These are phyloP conservation scores for Aspergillus saccharolyticus DNA, from an alignment of 495 filamentous ascomycete species.

Conservation along the genomic window DNA sequence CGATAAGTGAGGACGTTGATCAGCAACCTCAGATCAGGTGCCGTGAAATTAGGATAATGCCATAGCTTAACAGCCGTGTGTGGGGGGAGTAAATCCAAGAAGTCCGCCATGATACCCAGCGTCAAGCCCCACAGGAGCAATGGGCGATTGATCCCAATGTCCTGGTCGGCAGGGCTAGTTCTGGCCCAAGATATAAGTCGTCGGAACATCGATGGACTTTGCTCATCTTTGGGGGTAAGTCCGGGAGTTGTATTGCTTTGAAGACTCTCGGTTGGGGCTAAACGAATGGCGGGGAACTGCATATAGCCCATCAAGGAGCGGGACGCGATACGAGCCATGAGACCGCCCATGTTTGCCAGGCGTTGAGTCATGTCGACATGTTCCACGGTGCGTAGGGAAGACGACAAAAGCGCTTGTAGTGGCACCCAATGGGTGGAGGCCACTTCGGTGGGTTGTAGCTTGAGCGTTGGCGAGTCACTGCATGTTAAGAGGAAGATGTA, in stretches of 20 bases:
- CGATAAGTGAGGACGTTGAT: slow-evolving; percentile 57
- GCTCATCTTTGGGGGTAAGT: slow-evolving; percentile 34
- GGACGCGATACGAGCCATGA: slow-evolving; percentile 45
- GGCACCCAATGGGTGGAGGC: slow-evolving; percentile 76
- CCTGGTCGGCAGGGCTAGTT: slow-evolving; percentile 30
- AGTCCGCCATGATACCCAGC: slow-evolving; percentile 65
- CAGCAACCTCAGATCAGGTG: slow-evolving; percentile 55
- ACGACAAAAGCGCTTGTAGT: slow-evolving; percentile 57
- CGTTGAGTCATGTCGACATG: slow-evolving; percentile 64
- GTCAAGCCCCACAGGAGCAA: slow-evolving; percentile 75
- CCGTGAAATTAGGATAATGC: slow-evolving; percentile 70
- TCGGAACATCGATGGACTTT: slow-evolving; percentile 18
- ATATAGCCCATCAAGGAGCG: slow-evolving; percentile 60
- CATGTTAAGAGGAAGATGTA: slow-evolving; percentile 64
- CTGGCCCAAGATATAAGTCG: slow-evolving; percentile 29
- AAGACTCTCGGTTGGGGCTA: slow-evolving; percentile 58
- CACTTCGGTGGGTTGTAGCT: slow-evolving; percentile 67
- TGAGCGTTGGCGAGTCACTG: slow-evolving; percentile 52
- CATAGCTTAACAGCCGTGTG: slow-evolving; percentile 58
- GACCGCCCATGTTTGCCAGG: slow-evolving; percentile 48
- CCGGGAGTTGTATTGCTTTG: slow-evolving; percentile 48
- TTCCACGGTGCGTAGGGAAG: slow-evolving; percentile 56
- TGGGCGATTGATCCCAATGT: slow-evolving; percentile 32
- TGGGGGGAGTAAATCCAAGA: slow-evolving; percentile 64
- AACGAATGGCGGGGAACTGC: slow-evolving; percentile 63